Conservation (phyloP, 495 filamentous ascomycete genomes). For the Lophium mytilinum region DNA sequence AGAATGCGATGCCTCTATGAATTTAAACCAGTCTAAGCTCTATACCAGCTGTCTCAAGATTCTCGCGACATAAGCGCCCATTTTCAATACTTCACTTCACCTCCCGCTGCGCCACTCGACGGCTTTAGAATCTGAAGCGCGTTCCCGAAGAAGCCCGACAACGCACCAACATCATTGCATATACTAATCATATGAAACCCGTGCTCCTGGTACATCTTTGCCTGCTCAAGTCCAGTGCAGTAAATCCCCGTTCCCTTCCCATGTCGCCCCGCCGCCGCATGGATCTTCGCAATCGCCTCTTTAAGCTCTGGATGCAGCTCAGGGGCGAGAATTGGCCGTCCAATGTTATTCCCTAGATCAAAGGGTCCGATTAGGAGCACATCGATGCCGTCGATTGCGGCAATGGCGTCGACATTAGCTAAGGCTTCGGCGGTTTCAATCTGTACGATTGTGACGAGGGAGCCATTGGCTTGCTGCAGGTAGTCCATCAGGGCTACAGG, state of each 20-base stretch:
- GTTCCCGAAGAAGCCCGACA: no score
- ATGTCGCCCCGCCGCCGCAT: slow-evolving; percentile 52
- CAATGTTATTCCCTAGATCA: slow-evolving; percentile 70
- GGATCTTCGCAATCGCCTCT: slow-evolving; percentile 56
- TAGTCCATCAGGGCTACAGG: slow-evolving; percentile 46
- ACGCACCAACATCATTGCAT: no score
- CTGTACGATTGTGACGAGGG: slow-evolving; percentile 66
- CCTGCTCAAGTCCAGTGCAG: slow-evolving; percentile 58
- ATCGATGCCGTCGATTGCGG: slow-evolving; percentile 60
- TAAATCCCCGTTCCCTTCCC: slow-evolving; percentile 77
- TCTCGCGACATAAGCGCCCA: no score
- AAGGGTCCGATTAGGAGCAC: slow-evolving; percentile 74
- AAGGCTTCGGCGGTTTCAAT: slow-evolving; percentile 74
- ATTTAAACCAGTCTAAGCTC: no score
- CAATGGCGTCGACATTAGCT: slow-evolving; percentile 62
- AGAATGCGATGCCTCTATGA: no score
- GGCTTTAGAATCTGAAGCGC: not conserved
- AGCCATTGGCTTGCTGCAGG: slow-evolving; percentile 63
- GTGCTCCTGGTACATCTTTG: slow-evolving; percentile 51
- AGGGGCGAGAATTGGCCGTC: slow-evolving; percentile 55
- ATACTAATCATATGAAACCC: slow-evolving; percentile 71
- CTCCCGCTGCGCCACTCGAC: no score
- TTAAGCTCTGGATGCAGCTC: slow-evolving; percentile 57
- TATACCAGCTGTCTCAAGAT: no score
- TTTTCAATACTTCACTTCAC: no score